phyloP scores from a whole-genome alignment of 495 filamentous ascomycete species.

The Neurospora sp. region DNA sequence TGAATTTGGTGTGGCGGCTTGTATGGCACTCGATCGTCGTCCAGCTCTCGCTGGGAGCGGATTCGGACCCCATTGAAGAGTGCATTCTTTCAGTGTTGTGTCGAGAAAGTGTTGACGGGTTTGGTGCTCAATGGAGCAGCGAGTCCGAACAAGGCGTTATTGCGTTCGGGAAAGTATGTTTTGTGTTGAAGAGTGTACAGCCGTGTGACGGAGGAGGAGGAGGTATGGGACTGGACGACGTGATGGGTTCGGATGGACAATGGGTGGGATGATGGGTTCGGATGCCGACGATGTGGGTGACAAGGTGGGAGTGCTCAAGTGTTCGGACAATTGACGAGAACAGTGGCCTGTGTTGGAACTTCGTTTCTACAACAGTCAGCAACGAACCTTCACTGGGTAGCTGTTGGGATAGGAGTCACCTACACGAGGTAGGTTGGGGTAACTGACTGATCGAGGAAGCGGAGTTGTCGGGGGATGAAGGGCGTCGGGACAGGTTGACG shows the following conservation, averaged over 20 bases:
- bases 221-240: not conserved
- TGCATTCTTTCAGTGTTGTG: not conserved
- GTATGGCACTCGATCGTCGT: not conserved
- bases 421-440: not conserved
- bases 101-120: not conserved
- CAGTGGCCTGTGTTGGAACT: not conserved
- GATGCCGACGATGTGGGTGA: not conserved
- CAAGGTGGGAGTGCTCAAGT: not conserved
- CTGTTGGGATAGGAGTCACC: not conserved
- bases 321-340: not conserved
- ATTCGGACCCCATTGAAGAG: not conserved
- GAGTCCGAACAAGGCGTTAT: not conserved
- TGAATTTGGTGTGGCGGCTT: slow-evolving; percentile 9
- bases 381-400: not conserved
- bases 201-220: not conserved
- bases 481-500: not conserved
- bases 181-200: not conserved
- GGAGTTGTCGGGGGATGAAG: not conserved
- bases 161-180: not conserved
- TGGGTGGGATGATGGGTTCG: not conserved
- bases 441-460: not conserved
- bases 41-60: not conserved
- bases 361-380: not conserved
- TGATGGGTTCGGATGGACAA: not conserved
- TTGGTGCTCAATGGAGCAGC: not conserved